Conservation (phyloP, 129 eudicot species). For the Dittrichia graveolens region DNA sequence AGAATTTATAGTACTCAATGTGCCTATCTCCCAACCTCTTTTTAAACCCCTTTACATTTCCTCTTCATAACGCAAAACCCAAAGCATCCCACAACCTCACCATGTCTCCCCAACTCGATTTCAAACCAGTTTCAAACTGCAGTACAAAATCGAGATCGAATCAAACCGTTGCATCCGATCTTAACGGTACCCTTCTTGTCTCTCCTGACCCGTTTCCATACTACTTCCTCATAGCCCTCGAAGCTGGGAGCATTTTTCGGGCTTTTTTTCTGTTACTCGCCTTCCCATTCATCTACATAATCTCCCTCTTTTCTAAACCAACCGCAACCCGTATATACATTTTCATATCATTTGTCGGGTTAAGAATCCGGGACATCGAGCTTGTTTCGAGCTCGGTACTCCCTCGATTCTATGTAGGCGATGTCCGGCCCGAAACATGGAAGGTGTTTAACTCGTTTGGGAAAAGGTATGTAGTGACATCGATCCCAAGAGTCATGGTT, state of each 20-base stretch:
- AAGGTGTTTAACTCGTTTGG: slow-evolving; percentile 75
- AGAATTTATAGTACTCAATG: slow-evolving; percentile 5
- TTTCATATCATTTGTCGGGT: slow-evolving; percentile 64
- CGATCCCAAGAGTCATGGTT: slow-evolving; percentile 79
- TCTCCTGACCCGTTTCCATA: slow-evolving; percentile 73
- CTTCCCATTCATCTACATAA: slow-evolving; percentile 53
- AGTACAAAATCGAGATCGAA: slow-evolving; percentile 42
- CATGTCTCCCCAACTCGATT: slow-evolving; percentile 52
- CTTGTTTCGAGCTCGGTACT: slow-evolving; percentile 74
- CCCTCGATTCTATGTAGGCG: slow-evolving; percentile 76
- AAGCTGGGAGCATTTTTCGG: slow-evolving; percentile 77
- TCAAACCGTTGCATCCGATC: slow-evolving; percentile 67
- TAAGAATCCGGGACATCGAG: slow-evolving; percentile 63
- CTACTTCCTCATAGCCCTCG: slow-evolving; percentile 73
- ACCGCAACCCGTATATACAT: slow-evolving; percentile 45
- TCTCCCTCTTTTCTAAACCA: slow-evolving; percentile 53
- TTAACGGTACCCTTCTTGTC: slow-evolving; percentile 68
- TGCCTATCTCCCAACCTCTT: slow-evolving; percentile 34
- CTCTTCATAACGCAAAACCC: slow-evolving; percentile 35
- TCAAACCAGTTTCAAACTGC: slow-evolving; percentile 59
- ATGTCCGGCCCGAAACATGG: slow-evolving; percentile 78
- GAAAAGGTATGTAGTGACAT: slow-evolving; percentile 71
- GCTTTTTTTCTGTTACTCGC: slow-evolving; percentile 50
- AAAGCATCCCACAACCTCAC: slow-evolving; percentile 29
- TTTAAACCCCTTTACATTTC: slow-evolving; percentile 35